Percentiles rank a stretch among this genome's conserved stretches.
phyloP scores from a whole-genome alignment of 768 basidiomycete genomes.

The Russula virescens region DNA sequence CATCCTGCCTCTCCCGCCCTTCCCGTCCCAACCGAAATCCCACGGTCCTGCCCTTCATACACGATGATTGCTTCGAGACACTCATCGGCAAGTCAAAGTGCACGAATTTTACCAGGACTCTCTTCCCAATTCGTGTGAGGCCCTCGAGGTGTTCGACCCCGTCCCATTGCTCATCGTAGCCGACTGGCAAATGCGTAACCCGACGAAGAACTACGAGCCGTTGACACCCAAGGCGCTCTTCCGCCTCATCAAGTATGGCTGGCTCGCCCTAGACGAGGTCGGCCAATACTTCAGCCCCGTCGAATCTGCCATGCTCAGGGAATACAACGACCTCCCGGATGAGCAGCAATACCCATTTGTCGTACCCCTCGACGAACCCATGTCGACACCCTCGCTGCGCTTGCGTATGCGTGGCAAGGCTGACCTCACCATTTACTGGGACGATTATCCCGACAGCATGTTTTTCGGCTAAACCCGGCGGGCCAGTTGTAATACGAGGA shows the following conservation, averaged over 20 bases:
- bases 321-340: constrained; percentile 25
- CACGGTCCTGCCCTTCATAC: no score
- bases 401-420: constrained; percentile 20
- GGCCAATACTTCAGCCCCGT: constrained; percentile 23
- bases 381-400: constrained; percentile 27
- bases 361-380: constrained; percentile 7
- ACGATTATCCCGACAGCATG: constrained; percentile 26
- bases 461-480: constrained; percentile 21
- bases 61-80: background rate
- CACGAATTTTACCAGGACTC: constrained; percentile 31
- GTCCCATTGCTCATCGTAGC: constrained; percentile 25
- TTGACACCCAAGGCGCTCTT: constrained; percentile 26
- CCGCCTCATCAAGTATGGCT: constrained; percentile 28
- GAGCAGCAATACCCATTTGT: constrained; percentile 27
- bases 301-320: constrained; percentile 24
- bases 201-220: constrained; percentile 4
- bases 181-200: constrained; percentile 29
- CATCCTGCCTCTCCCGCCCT: constrained; percentile 21
- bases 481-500: constrained; percentile 4
- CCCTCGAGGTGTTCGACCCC: constrained; percentile 28
- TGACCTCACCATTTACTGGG: constrained; percentile 3
- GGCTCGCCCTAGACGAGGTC: constrained; percentile 30
- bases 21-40: constrained; percentile 30
- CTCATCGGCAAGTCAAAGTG: constrained; percentile 31
- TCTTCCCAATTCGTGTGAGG: constrained; percentile 6